A percentile compares a stretch with the other conserved stretches of the same genome.
These are phyloP conservation scores for Neurospora sp. DNA, from an alignment of 2,329 filamentous ascomycete genomes.

Conservation along the genomic window DNA sequence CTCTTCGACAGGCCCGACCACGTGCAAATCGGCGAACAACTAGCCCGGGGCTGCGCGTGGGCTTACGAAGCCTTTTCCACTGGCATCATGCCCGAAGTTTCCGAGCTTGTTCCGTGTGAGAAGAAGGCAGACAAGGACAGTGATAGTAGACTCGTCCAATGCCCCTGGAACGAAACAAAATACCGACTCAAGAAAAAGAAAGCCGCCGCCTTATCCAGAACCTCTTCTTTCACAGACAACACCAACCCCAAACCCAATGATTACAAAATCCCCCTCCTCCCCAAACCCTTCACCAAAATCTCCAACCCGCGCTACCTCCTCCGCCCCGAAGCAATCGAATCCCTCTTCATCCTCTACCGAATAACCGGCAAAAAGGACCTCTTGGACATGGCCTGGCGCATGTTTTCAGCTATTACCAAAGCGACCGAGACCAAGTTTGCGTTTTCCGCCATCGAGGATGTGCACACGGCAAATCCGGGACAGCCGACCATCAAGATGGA, in stretches of 20 bases:
- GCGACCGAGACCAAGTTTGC: conserved; percentile 35
- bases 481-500: conserved; percentile 31
- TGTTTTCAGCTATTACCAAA: conserved; percentile 34
- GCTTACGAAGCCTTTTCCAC: conserved; percentile 39
- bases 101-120: conserved; percentile 27
- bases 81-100: conserved; percentile 45
- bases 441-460: conserved; percentile 32
- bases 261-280: conserved; percentile 21
- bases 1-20: conserved; percentile 27
- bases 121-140: conserved; percentile 15
- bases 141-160: conserved; percentile 8
- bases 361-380: conserved; percentile 35
- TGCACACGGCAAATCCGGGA: conserved; percentile 31
- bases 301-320: conserved; percentile 34
- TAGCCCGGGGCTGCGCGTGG: conserved; percentile 46
- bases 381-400: conserved; percentile 36
- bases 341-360: conserved; percentile 41
- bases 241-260: background rate
- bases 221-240: no score
- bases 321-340: conserved; percentile 43
- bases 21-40: conserved; percentile 34
- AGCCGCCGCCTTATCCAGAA: conserved; percentile 11
- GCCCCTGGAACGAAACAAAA: conserved; percentile 23
- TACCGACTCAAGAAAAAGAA: conserved; percentile 25
- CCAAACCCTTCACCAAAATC: conserved; percentile 49